Percentiles rank a stretch among this genome's conserved stretches.
Conservation (phyloP, 495 filamentous ascomycete species). For the Penicillium malachiteum region DNA sequence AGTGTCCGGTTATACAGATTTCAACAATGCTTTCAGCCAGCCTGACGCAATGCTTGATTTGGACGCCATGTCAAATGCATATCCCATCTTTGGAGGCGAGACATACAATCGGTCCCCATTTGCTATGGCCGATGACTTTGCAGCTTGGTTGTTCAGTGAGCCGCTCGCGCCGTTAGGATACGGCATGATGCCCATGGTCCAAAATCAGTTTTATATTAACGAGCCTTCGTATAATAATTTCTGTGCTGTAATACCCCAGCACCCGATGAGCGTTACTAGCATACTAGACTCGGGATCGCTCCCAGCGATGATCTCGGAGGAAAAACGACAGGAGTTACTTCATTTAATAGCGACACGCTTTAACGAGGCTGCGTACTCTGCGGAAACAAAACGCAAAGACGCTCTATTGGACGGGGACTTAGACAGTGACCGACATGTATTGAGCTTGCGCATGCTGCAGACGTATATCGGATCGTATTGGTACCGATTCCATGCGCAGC, state of each 20-base stretch:
- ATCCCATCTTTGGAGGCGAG: slow-evolving; percentile 83
- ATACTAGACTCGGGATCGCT: slow-evolving; percentile 80
- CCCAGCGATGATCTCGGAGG: slow-evolving; percentile 79
- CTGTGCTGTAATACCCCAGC: slow-evolving; percentile 49
- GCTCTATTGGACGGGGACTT: slow-evolving; percentile 75
- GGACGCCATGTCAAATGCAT: slow-evolving; percentile 68
- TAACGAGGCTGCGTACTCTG: slow-evolving; percentile 75
- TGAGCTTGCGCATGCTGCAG: slow-evolving; percentile 93
- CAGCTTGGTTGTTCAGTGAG: slow-evolving; percentile 86
- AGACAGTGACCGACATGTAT: slow-evolving; percentile 68
- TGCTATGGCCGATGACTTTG: slow-evolving; percentile 87
- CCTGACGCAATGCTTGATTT: slow-evolving; percentile 38
- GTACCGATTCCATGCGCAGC: slow-evolving; percentile 90
- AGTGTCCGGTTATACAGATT: slow-evolving; percentile 30
- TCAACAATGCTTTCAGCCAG: slow-evolving; percentile 17
- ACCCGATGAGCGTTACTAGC: slow-evolving; percentile 87
- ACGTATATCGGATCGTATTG: slow-evolving; percentile 92
- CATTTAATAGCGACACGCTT: slow-evolving; percentile 82
- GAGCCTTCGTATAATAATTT: slow-evolving; percentile 39
- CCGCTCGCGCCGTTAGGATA: slow-evolving; percentile 38
- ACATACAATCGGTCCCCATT: slow-evolving; percentile 82
- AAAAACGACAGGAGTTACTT: slow-evolving; percentile 80
- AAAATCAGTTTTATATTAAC: slow-evolving; percentile 43
- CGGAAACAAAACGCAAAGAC: slow-evolving; percentile 72
- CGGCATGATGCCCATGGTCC: slow-evolving; percentile 40